Conservation (phyloP, 2,329 filamentous ascomycete genomes). For the Venturia aucupariae region DNA sequence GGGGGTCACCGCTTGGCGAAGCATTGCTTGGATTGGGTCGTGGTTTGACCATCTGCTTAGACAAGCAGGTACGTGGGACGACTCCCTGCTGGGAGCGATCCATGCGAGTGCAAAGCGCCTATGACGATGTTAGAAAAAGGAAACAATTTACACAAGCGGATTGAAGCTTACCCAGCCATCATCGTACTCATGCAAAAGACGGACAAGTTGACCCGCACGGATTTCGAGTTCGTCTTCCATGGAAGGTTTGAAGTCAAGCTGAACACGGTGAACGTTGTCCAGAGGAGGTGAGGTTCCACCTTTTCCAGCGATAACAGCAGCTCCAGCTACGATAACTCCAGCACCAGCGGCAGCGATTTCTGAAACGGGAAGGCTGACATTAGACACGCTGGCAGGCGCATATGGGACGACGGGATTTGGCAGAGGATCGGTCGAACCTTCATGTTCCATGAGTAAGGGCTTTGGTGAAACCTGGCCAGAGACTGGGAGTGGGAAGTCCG, state of each 20-base stretch:
- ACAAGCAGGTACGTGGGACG: slow-evolving; percentile 85
- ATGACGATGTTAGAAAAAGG: slow-evolving; percentile 20
- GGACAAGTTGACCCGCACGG: slow-evolving; percentile 70
- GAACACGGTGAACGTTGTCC: slow-evolving; percentile 76
- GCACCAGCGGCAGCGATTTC: slow-evolving; percentile 33
- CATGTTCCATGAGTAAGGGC: neutral
- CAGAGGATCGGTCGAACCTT: neutral
- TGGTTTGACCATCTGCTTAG: slow-evolving; percentile 82
- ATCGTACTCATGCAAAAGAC: slow-evolving; percentile 90
- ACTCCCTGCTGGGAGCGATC: slow-evolving; percentile 91
- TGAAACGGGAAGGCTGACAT: slow-evolving; percentile 1
- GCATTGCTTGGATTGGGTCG: slow-evolving; percentile 45
- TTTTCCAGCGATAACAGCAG: slow-evolving; percentile 40
- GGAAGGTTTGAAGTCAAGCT: slow-evolving; percentile 87
- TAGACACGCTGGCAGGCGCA: slow-evolving; percentile 19
- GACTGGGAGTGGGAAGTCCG: slow-evolving; percentile 25
- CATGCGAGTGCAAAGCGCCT: slow-evolving; percentile 85
- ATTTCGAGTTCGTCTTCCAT: slow-evolving; percentile 88
- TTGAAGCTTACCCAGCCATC: slow-evolving; percentile 79
- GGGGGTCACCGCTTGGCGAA: slow-evolving; percentile 27
- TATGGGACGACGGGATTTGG: neutral
- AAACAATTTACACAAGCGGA: slow-evolving; percentile 6
- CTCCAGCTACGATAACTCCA: slow-evolving; percentile 31
- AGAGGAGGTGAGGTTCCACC: slow-evolving; percentile 39
- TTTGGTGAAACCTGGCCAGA: slow-evolving; percentile 7